Evolutionary conservation across 2,329 filamentous ascomycete genomes (phyloP), one percentile per base, ranked within the genome.

Genomic region (Lithohypha guttulata): DNA sequence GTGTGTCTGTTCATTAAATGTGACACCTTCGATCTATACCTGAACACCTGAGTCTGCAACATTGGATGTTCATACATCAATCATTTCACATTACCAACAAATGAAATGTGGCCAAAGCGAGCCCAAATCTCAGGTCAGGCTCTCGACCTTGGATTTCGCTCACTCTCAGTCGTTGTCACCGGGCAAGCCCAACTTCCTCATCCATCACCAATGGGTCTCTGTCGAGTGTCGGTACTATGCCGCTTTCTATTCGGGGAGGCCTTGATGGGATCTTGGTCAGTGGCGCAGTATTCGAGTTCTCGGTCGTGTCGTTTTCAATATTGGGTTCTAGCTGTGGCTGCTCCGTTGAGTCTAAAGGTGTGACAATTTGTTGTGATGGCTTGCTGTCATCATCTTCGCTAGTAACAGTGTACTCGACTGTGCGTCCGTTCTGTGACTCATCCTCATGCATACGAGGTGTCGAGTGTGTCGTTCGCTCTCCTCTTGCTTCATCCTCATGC

Each of bases 201-300:
- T 37, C 34, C 20, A 17, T 29, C n/a, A 17, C n/a, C 18, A 39
- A 10, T 5, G 48, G 46, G 9, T 41, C 45, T 18, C n/a, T n/a
- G n/a, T n/a, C n/a, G n/a, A 45, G 41, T 15, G 44, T 40, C 27
- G 46, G 46, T 20, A 50, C 47, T 35, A 50, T n/a, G 33, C 48
- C 48, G 33, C 48, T 50, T 10, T 34, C 46, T 28, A 49, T 45
- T 1, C 48, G 46, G 17, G 48, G 48, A 9, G 48, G 46, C 28
- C 44, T 48, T 23, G 45, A 38, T 4, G 4, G 26, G 7, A 22
- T 6, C 25, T 41, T 22, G 10, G 22, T 22, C 15, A n/a, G n/a
- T 27, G 22, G n/a, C 9, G 43, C 41, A 22, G 35, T 42, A 34
- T 46, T 42, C 6, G 25, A 7, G 22, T 28, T 4, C 23, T 37